Conservation (phyloP, 345 rosid genomes). For the Theobroma cacao region DNA sequence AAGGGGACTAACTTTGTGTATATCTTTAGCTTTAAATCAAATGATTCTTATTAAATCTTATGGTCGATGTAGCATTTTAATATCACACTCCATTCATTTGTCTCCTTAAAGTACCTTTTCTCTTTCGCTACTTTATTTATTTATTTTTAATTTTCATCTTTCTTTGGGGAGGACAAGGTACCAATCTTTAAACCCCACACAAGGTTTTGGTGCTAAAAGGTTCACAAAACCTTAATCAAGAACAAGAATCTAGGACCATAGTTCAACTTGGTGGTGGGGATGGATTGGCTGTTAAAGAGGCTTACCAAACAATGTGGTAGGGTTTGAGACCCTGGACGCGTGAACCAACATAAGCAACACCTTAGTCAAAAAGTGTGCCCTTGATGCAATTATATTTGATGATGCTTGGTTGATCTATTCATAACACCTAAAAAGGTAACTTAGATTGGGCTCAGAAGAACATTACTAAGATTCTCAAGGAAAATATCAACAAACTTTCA, state of each 20-base stretch:
- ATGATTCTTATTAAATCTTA: background rate
- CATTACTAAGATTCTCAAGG: too few relatives aligned
- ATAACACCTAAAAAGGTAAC: background rate
- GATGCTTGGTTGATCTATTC: background rate
- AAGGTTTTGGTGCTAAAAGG: background rate
- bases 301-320: slow-evolving; percentile 18
- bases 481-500: too few relatives aligned
- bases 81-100: too few relatives aligned
- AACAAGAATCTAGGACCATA: slow-evolving; percentile 18
- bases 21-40: background rate
- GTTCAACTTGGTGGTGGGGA: slow-evolving; percentile 12
- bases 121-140: too few relatives aligned
- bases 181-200: background rate
- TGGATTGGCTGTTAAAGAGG: slow-evolving; percentile 4
- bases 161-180: background rate
- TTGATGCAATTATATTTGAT: background rate
- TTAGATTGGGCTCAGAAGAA: background rate
- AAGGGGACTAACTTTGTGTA: background rate
- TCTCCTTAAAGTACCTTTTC: too few relatives aligned
- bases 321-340: slow-evolving; percentile 1
- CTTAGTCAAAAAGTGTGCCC: background rate
- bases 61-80: background rate
- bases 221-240: slow-evolving; percentile 4
- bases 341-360: background rate
- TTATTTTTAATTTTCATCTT: background rate